These are phyloP conservation scores for Rhizopogon vesiculosus DNA, from an alignment of 768 basidiomycete genomes.

Conservation along the genomic window DNA sequence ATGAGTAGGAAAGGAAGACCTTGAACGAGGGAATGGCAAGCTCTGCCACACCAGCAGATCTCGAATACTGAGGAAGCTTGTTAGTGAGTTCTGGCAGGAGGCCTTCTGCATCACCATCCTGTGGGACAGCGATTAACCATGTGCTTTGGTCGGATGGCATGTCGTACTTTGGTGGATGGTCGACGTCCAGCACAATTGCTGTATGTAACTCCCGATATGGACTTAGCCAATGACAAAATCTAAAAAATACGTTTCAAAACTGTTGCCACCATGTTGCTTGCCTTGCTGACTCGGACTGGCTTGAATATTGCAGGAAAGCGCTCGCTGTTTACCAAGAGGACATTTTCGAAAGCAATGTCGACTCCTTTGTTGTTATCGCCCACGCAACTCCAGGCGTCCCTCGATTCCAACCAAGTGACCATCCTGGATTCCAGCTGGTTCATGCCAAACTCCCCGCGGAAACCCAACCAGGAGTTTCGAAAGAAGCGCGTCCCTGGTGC, in stretches of 20 bases:
- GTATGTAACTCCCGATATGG: constrained; percentile 5
- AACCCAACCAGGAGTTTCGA: constrained; percentile 63
- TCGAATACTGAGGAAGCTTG: constrained; percentile 59
- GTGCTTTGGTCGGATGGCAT: constrained; percentile 98
- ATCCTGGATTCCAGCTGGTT: constrained; percentile 86
- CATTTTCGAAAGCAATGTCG: constrained; percentile 33
- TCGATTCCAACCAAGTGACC: constrained; percentile 14
- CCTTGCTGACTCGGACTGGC: constrained; percentile 3
- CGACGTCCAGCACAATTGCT: neutral
- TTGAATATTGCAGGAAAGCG: constrained; percentile 1
- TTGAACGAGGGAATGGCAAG: constrained; percentile 86
- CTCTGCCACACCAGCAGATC: constrained; percentile 51
- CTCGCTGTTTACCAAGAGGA: constrained; percentile 12
- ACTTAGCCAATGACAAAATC: constrained; percentile 9
- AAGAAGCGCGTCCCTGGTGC: constrained; percentile 66
- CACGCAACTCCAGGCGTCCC: constrained; percentile 35
- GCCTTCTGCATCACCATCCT: constrained; percentile 80
- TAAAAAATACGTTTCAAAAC: constrained; percentile 10
- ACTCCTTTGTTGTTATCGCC: constrained; percentile 54
- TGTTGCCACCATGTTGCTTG: constrained; percentile 4
- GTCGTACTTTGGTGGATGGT: constrained; percentile 8
- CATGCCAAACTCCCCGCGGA: constrained; percentile 85
- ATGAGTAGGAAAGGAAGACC: constrained; percentile 40
- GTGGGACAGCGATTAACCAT: constrained; percentile 86
- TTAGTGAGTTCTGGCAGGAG: constrained; percentile 58